Evolutionary conservation across 768 basidiomycete genomes (phyloP).

Genomic region (Pleurotus sapidus): DNA sequence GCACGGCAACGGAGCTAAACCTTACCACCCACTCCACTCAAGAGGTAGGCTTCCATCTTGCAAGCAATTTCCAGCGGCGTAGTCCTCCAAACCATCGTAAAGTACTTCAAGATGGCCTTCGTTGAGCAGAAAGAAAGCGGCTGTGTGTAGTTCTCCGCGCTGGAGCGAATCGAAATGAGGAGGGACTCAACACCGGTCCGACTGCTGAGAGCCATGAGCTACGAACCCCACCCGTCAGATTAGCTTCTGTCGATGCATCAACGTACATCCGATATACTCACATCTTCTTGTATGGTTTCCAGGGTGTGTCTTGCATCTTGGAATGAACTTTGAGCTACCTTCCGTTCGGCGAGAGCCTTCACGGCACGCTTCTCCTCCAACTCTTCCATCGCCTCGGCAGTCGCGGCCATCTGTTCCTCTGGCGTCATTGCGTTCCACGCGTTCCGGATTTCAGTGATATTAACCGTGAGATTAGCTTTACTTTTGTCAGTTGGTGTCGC

Average conservation of each 20-base stretch:
- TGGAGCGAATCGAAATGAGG: neutral
- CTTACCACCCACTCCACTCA: constrained; percentile 10
- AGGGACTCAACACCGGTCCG: constrained; percentile 10
- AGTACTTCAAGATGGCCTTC: neutral
- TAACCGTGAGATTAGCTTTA: neutral
- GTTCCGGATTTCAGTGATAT: neutral
- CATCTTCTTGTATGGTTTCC: constrained; percentile 7
- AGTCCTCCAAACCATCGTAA: neutral
- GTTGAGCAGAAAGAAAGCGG: constrained; percentile 2
- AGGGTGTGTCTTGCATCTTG: constrained; percentile 4
- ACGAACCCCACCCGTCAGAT: neutral
- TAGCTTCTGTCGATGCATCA: neutral
- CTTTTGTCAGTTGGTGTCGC: neutral
- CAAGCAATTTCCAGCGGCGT: constrained; percentile 1
- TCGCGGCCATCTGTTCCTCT: constrained; percentile 1
- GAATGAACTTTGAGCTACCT: neutral
- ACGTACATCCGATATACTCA: neutral
- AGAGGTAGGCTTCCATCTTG: constrained; percentile 7
- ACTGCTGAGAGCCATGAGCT: constrained; percentile 5
- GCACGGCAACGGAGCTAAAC: neutral
- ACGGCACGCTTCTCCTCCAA: neutral
- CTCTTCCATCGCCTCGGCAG: constrained; percentile 2
- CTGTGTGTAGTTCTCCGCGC: neutral
- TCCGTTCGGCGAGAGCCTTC: constrained; percentile 5
- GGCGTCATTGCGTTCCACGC: constrained; percentile 8